These are phyloP conservation scores for Lophium mytilinum DNA, from an alignment of 495 filamentous ascomycete genomes.

Conservation along the genomic window DNA sequence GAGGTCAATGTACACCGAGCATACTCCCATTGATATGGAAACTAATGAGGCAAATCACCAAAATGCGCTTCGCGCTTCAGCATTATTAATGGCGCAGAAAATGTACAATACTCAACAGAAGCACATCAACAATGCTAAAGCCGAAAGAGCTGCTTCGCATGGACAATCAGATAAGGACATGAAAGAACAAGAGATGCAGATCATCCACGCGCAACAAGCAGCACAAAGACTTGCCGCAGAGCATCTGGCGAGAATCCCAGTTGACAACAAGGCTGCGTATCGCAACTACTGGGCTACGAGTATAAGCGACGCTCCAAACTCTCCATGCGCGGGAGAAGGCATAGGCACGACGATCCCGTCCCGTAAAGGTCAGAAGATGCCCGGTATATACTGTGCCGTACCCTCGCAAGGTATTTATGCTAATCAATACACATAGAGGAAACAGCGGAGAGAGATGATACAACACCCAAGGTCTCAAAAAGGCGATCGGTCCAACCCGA, in stretches of 20 bases:
- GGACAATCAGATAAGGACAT: constrained; percentile 26
- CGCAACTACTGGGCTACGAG: constrained; percentile 62
- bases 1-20: constrained; percentile 64
- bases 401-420: constrained; percentile 49
- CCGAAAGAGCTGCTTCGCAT: constrained; percentile 18
- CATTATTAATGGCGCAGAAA: constrained; percentile 76
- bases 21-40: constrained; percentile 64
- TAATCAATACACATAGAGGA: constrained; percentile 70
- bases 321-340: constrained; percentile 48
- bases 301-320: constrained; percentile 46
- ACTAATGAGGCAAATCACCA: constrained; percentile 62
- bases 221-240: constrained; percentile 78
- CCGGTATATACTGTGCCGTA: constrained; percentile 30
- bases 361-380: constrained; percentile 41
- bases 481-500: constrained; percentile 93
- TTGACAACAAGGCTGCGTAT: constrained; percentile 57
- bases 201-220: constrained; percentile 65
- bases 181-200: constrained; percentile 38
- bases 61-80: constrained; percentile 71
- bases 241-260: constrained; percentile 66
- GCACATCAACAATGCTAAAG: constrained; percentile 40
- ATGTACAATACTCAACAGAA: constrained; percentile 66
- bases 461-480: constrained; percentile 73
- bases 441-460: constrained; percentile 57
- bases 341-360: constrained; percentile 64